Evolutionary conservation across 1,284 basidiomycete species (phyloP).

Genomic region (Rhodotorula sp.): DNA sequence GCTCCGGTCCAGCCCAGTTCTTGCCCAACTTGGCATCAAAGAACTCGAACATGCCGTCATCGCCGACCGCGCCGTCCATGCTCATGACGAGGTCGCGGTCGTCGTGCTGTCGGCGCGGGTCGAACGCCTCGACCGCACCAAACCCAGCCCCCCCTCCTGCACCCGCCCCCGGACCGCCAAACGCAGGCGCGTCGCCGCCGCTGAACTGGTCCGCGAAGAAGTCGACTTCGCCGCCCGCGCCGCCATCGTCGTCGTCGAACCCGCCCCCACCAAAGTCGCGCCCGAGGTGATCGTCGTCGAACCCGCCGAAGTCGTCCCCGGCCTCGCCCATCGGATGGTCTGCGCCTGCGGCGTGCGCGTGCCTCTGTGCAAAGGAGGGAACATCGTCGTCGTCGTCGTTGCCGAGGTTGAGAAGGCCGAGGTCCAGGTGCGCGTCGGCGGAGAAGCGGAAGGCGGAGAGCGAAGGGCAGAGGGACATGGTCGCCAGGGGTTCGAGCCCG

Average conservation of each 20-base stretch:
- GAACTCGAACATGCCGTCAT: constrained; percentile 75
- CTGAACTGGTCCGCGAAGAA: constrained; percentile 54
- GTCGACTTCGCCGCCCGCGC: constrained; percentile 53
- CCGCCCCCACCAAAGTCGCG: constrained; percentile 54
- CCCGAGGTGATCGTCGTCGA: constrained; percentile 60
- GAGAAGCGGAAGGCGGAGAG: constrained; percentile 75
- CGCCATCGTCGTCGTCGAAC: constrained; percentile 39
- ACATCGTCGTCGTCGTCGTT: constrained; percentile 48
- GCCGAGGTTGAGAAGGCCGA: constrained; percentile 52
- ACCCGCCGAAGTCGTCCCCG: constrained; percentile 29
- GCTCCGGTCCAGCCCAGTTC: constrained; percentile 98
- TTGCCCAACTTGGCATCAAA: constrained; percentile 84
- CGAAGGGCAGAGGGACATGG: constrained; percentile 76
- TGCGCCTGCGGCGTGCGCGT: no score
- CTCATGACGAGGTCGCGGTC: constrained; percentile 80
- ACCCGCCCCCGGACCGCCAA: constrained; percentile 41
- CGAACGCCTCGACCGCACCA: constrained; percentile 69
- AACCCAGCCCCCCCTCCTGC: constrained; percentile 6
- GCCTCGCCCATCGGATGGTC: no score
- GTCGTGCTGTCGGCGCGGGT: constrained; percentile 69
- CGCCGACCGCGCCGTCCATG: constrained; percentile 62
- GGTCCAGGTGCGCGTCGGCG: constrained; percentile 37
- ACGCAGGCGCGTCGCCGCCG: constrained; percentile 48
- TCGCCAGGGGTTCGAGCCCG: constrained; percentile 46
- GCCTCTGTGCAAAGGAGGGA: not conserved